These are phyloP conservation scores for Penicillium sumatraense DNA, from an alignment of 2,329 filamentous ascomycete genomes.

Conservation along the genomic window DNA sequence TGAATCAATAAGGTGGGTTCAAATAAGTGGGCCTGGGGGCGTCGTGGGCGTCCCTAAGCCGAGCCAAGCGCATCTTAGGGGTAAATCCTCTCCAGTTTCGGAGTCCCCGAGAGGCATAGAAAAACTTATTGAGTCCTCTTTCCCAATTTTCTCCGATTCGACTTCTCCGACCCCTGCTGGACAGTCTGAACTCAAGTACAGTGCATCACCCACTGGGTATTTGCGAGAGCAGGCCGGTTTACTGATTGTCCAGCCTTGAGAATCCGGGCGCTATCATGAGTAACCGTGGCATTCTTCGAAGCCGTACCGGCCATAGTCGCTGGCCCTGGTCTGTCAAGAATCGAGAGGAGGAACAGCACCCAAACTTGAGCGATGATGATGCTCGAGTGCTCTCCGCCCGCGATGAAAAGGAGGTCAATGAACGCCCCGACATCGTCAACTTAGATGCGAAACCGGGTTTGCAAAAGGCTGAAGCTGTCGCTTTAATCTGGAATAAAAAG, in stretches of 20 bases:
- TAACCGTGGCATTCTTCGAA: background rate
- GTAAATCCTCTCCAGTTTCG: background rate
- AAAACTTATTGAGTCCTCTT: conserved; percentile 6
- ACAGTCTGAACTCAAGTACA: background rate
- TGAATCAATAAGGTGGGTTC: conserved; percentile 3
- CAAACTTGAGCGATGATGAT: background rate
- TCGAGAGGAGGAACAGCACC: background rate
- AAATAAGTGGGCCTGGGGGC: conserved; percentile 4
- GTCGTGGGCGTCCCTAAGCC: conserved; percentile 1
- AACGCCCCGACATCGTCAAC: conserved; percentile 31
- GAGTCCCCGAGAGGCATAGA: conserved; percentile 3
- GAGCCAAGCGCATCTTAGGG: conserved; percentile 9
- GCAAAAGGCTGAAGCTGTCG: conserved; percentile 20
- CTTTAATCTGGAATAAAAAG: conserved; percentile 20
- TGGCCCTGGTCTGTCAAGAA: background rate
- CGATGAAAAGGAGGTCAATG: conserved; percentile 18
- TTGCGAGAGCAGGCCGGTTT: background rate
- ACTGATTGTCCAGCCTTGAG: background rate
- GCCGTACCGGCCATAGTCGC: background rate
- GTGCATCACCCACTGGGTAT: background rate
- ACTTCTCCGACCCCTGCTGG: background rate
- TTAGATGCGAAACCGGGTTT: conserved; percentile 13
- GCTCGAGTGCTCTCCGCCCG: background rate
- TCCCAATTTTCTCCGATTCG: background rate
- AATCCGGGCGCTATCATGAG: background rate